A percentile compares a stretch with the other conserved stretches of the same genome.
Evolutionary conservation across 2,329 filamentous ascomycete species (phyloP).

Genomic region (Capronia coronata): DNA sequence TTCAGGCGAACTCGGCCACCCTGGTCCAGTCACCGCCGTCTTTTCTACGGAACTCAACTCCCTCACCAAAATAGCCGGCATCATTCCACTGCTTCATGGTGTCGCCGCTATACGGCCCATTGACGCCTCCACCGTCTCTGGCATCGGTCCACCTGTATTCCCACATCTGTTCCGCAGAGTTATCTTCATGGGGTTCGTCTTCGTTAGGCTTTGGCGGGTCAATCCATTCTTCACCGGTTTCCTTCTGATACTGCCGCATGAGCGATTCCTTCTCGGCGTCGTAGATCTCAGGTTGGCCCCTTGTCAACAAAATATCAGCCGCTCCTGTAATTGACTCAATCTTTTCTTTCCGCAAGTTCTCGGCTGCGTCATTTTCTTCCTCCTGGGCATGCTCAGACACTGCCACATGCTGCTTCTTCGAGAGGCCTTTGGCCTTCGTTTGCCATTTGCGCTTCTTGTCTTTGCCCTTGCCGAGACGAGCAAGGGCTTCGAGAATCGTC

Average conservation of each 20-base stretch:
- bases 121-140: slow-evolving; percentile 66
- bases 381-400: slow-evolving; percentile 8
- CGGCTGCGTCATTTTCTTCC: slow-evolving; percentile 59
- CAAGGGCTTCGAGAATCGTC: slow-evolving; percentile 80
- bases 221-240: slow-evolving; percentile 79
- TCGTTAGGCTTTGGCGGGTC: slow-evolving; percentile 34
- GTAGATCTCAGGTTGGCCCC: slow-evolving; percentile 85
- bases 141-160: slow-evolving; percentile 91
- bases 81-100: slow-evolving; percentile 90
- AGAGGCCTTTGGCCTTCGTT: slow-evolving; percentile 43
- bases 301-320: slow-evolving; percentile 75
- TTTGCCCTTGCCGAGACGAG: slow-evolving; percentile 65
- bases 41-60: slow-evolving; percentile 67
- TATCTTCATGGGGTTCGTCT: slow-evolving; percentile 27
- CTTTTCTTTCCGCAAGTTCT: slow-evolving; percentile 61
- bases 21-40: slow-evolving; percentile 51
- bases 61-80: slow-evolving; percentile 86
- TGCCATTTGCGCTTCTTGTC: slow-evolving; percentile 37
- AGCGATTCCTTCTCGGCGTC: slow-evolving; percentile 79
- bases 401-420: slow-evolving; percentile 34
- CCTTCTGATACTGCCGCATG: slow-evolving; percentile 71
- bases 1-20: slow-evolving; percentile 48
- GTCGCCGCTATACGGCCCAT: slow-evolving; percentile 77
- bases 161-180: slow-evolving; percentile 54
- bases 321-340: slow-evolving; percentile 83